phyloP scores from a whole-genome alignment of 2,329 filamentous ascomycete species.

The Geoglossum cookeanum region DNA sequence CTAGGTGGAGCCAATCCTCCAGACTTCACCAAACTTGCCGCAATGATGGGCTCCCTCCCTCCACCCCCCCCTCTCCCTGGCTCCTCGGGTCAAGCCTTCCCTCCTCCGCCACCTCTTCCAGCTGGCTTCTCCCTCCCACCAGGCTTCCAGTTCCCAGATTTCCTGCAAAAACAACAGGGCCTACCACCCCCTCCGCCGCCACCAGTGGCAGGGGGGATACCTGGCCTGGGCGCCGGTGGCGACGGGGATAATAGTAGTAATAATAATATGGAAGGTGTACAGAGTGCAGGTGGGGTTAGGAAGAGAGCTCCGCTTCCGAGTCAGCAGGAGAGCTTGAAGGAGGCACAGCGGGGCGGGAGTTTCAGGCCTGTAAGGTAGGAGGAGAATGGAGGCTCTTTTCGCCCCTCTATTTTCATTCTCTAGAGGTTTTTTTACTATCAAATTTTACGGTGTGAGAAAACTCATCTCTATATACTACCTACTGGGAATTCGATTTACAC shows the following conservation, averaged over 20 bases:
- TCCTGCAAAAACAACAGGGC: conserved; percentile 9
- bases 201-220: conserved; percentile 12
- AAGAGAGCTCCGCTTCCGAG: conserved; percentile 55
- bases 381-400: background rate
- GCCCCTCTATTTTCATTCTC: no score
- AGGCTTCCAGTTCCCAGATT: conserved; percentile 24
- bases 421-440: no score
- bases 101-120: conserved; percentile 10
- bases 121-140: conserved; percentile 21
- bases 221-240: conserved; percentile 19
- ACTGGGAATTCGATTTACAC: no score
- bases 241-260: conserved; percentile 16
- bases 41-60: conserved; percentile 46
- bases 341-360: conserved; percentile 47
- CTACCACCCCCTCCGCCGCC: conserved; percentile 16
- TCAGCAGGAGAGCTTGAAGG: conserved; percentile 62
- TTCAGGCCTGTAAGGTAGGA: conserved; percentile 14
- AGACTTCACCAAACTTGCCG: conserved; percentile 40
- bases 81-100: conserved; percentile 19
- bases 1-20: conserved; percentile 41
- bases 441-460: no score
- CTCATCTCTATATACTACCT: no score
- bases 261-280: conserved; percentile 1
- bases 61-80: conserved; percentile 34
- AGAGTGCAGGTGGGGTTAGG: conserved; percentile 24